phyloP scores from a whole-genome alignment of 441 rosid species.

The Croton setiger region DNA sequence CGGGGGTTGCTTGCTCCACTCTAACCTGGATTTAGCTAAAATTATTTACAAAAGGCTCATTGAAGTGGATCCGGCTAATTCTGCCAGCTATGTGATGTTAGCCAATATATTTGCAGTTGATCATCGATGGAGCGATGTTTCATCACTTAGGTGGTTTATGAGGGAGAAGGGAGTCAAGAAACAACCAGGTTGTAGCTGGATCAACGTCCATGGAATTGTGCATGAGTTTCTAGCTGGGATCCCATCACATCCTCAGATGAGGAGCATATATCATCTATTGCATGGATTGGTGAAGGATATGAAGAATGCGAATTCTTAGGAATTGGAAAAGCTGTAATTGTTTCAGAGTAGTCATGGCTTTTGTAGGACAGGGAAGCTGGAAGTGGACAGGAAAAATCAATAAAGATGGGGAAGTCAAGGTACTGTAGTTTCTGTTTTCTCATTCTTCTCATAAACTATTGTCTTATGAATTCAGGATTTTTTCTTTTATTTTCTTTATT shows the following conservation, averaged over 20 bases:
- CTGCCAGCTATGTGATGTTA: slow-evolving; percentile 33
- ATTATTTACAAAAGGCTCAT: slow-evolving; percentile 25
- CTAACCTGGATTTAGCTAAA: slow-evolving; percentile 31
- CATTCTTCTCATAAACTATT: neutral
- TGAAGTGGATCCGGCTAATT: slow-evolving; percentile 32
- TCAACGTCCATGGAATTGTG: slow-evolving; percentile 20
- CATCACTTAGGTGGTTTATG: slow-evolving; percentile 27
- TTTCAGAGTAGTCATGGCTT: no score
- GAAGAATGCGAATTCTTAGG: slow-evolving; percentile 16
- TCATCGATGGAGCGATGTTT: slow-evolving; percentile 29
- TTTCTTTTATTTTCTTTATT: neutral
- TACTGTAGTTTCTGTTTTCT: neutral
- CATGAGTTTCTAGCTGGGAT: slow-evolving; percentile 28
- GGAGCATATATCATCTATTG: slow-evolving; percentile 7
- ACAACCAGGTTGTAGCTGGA: slow-evolving; percentile 41
- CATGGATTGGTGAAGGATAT: neutral
- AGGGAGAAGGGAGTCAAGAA: slow-evolving; percentile 34
- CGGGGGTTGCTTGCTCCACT: slow-evolving; percentile 42
- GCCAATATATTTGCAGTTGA: slow-evolving; percentile 31
- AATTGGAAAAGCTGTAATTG: neutral
- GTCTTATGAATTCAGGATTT: neutral
- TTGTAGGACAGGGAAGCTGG: no score
- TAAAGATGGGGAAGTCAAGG: slow-evolving; percentile 21
- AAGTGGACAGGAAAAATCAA: no score
- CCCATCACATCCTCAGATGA: slow-evolving; percentile 5